Evolutionary conservation across 1,139 yeast species (phyloP).

Genomic region (Saccharomyces hybrid): DNA sequence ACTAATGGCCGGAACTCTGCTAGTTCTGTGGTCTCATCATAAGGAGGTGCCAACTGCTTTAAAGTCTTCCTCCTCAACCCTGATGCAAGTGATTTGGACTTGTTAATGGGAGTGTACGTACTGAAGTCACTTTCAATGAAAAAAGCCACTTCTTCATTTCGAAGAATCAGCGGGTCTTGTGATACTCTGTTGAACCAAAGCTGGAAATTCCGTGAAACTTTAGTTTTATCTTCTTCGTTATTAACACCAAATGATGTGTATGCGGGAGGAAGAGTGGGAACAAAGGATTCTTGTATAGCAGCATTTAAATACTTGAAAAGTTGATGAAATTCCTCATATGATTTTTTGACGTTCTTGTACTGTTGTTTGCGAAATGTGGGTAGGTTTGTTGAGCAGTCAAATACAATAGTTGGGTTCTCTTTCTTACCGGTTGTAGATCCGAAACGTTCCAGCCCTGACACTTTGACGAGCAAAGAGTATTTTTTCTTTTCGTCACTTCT

Average conservation of each 20-base stretch:
- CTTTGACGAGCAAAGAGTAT: slow-evolving; percentile 27
- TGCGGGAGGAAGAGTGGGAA: slow-evolving; percentile 77
- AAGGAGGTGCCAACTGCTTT: slow-evolving; percentile 86
- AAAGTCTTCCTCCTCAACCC: slow-evolving; percentile 82
- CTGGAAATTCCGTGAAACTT: slow-evolving; percentile 57
- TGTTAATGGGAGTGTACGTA: slow-evolving; percentile 55
- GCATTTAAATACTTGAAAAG: slow-evolving; percentile 71
- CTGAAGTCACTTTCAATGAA: slow-evolving; percentile 87
- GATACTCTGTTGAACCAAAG: slow-evolving; percentile 79
- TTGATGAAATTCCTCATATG: slow-evolving; percentile 67
- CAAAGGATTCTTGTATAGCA: slow-evolving; percentile 85
- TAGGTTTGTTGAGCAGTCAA: slow-evolving; percentile 44
- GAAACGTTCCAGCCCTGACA: slow-evolving; percentile 33
- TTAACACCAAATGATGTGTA: slow-evolving; percentile 72
- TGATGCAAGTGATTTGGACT: slow-evolving; percentile 52
- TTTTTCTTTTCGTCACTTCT: slow-evolving; percentile 12
- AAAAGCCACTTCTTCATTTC: slow-evolving; percentile 82
- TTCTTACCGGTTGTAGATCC: slow-evolving; percentile 33
- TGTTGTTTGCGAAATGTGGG: slow-evolving; percentile 67
- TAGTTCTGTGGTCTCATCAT: slow-evolving; percentile 73
- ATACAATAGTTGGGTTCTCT: slow-evolving; percentile 34
- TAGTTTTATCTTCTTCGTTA: slow-evolving; percentile 69
- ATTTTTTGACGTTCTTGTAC: slow-evolving; percentile 72
- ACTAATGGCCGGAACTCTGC: slow-evolving; percentile 82
- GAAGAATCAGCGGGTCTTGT: slow-evolving; percentile 63